These are phyloP conservation scores for Talaromyces sp. DNA, from an alignment of 2,329 filamentous ascomycete species.

Conservation along the genomic window DNA sequence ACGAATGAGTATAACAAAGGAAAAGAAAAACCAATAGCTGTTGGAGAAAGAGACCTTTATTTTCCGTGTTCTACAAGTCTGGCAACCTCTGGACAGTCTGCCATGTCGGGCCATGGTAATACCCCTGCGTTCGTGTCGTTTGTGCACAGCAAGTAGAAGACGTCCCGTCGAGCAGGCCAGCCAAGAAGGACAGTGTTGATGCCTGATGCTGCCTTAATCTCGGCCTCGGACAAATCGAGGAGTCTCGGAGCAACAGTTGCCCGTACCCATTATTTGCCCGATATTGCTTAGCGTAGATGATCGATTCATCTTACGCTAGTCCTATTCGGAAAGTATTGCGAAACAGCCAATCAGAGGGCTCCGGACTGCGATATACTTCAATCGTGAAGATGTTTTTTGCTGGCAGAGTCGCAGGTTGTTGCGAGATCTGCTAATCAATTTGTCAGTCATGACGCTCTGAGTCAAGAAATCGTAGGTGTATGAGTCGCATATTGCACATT, in stretches of 20 bases:
- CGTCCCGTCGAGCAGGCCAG: too few species aligned
- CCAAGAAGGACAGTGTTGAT: background rate
- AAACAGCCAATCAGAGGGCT: slow-evolving; percentile 14
- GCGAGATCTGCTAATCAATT: background rate
- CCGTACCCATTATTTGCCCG: background rate
- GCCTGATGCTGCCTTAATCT: background rate
- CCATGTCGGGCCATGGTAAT: slow-evolving; percentile 36
- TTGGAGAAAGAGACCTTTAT: slow-evolving; percentile 57
- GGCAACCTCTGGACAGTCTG: slow-evolving; percentile 65
- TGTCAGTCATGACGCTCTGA: background rate
- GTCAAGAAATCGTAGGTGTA: too few species aligned
- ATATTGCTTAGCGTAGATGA: background rate
- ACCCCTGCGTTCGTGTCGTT: background rate
- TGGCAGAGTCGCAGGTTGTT: background rate
- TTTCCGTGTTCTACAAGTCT: slow-evolving; percentile 68
- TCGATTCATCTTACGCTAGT: slow-evolving; percentile 3
- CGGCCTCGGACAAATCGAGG: background rate
- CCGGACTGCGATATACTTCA: background rate
- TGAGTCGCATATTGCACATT: too few species aligned
- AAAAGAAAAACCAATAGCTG: background rate
- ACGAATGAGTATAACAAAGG: background rate
- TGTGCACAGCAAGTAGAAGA: background rate
- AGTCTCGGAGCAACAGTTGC: background rate
- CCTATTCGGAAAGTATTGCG: slow-evolving; percentile 21
- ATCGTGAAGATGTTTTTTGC: background rate